Base-by-base conservation (phyloP, 1,284 basidiomycete species). In the Tilletia caries region DNA sequence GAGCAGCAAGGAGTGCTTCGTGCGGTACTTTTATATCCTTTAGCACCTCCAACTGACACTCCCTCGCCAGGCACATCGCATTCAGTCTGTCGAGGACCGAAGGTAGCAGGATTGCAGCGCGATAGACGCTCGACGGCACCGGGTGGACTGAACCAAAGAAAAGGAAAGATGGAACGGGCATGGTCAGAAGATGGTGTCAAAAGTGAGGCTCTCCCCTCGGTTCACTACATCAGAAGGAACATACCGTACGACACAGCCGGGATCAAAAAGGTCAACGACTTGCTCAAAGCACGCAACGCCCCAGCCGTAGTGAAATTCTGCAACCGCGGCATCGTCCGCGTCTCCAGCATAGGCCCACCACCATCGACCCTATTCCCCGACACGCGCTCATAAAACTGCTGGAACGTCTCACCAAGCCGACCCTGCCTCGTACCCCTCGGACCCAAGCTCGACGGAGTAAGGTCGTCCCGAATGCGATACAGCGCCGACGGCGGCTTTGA, bases 51-150 rank as follows among this genome's bases (percentile, higher is more conserved):
- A 74, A 37, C n/a, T 72, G 73, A 20, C 74, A 68, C 44, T 58
- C 34, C 1, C 54, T 54, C 1, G 73, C 76, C 13, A 76, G 68
- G 8, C 76, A 52, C 2, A 75, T 46, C 23, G 76, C 75, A 37
- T 76, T 72, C 60, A 75, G 71, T 0, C 73, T 68, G 4, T 29
- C 46, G 18, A 79, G 64, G 50, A 78, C 65, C 2, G 75, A 74
- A 29, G 78, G 78, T 20, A 79, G 66, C n/a, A 77, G 65, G 15
- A 70, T 66, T n/a, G 68, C 27, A 27, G 65, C 60, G 1, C 64
- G 43, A 5, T 66, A 37, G 12, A 70, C 58, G 3, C 34, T 3
- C 10, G 43, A n/a, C 0, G 68, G 18, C 15, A 78, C 33, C 0
- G 71, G 71, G 41, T 73, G 69, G 29, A 73, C 33, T 3, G 66